phyloP scores from a whole-genome alignment of 139 green algal species.

The Micractinium conductrix region DNA sequence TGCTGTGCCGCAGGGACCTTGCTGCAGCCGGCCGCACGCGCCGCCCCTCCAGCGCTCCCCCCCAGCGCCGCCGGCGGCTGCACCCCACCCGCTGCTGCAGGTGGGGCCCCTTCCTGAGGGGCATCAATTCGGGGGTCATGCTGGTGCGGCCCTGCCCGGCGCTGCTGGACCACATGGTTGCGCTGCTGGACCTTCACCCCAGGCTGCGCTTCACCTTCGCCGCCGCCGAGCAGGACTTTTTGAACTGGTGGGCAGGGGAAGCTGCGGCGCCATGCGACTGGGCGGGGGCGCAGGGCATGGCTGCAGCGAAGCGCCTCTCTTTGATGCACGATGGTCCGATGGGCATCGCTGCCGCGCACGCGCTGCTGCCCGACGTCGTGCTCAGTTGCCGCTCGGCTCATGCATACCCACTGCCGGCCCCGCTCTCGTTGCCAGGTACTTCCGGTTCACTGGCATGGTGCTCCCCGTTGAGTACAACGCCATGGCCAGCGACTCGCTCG shows the following conservation, averaged over 20 bases:
- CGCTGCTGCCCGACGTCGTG: no score
- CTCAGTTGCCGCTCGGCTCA: no score
- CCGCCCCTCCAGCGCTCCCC: no score
- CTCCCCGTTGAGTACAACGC: slow-evolving; percentile 23
- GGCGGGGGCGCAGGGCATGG: no score
- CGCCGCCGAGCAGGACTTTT: slow-evolving; percentile 29
- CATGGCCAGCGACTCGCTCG: background rate
- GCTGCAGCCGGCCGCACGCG: no score
- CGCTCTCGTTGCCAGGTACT: background rate
- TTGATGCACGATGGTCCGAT: no score
- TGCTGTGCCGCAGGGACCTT: no score
- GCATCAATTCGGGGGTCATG: slow-evolving; percentile 24
- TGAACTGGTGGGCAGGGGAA: slow-evolving; percentile 9
- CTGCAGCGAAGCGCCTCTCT: no score
- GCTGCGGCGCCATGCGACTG: no score
- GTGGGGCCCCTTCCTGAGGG: background rate
- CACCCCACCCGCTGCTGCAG: no score
- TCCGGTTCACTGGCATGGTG: background rate
- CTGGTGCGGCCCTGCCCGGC: slow-evolving; percentile 20
- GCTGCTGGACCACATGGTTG: slow-evolving; percentile 7
- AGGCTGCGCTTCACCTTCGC: slow-evolving; percentile 19
- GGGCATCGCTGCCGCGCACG: no score
- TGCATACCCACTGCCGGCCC: background rate
- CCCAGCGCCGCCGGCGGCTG: no score
- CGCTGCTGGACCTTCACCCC: background rate